Conservation (phyloP, 2,329 filamentous ascomycete species). For the Colletotrichum destructivum region DNA sequence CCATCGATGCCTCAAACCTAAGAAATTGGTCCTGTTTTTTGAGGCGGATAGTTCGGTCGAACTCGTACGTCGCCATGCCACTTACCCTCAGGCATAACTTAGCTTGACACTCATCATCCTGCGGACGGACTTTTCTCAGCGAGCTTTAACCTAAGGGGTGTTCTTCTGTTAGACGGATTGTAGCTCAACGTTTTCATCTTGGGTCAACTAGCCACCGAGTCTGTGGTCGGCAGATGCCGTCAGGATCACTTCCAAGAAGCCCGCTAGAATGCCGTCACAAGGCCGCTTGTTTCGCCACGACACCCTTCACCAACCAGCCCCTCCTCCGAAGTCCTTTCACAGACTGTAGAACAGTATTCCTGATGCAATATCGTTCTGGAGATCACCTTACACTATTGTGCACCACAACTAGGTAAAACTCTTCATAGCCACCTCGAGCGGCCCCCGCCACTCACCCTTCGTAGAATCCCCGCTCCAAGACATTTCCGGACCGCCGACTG, state of each 20-base stretch:
- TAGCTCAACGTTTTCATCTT: conserved; percentile 32
- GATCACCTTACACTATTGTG: conserved; percentile 23
- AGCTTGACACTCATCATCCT: conserved; percentile 18
- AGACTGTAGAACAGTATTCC: neutral
- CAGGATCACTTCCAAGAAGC: conserved; percentile 22
- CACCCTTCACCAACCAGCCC: conserved; percentile 1
- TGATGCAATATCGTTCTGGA: conserved; percentile 7
- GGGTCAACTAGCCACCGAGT: conserved; percentile 8
- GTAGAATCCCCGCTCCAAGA: conserved; percentile 21
- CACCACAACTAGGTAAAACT: conserved; percentile 31
- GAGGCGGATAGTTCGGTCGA: conserved; percentile 35
- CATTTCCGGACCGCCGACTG: conserved; percentile 5
- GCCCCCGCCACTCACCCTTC: conserved; percentile 21
- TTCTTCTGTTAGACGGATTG: conserved; percentile 12
- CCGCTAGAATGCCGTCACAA: conserved; percentile 32
- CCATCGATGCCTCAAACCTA: conserved; percentile 35
- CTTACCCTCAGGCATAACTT: conserved; percentile 9
- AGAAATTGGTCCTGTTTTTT: neutral
- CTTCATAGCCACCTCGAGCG: conserved; percentile 22
- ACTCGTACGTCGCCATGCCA: conserved; percentile 31
- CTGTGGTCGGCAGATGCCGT: conserved; percentile 28
- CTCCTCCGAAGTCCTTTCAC: conserved; percentile 3
- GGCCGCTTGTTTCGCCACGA: conserved; percentile 23
- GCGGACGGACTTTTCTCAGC: conserved; percentile 3
- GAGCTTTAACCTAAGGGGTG: conserved; percentile 31